phyloP scores from a whole-genome alignment of 1,139 yeast genomes.

The Blastobotrys serpentis region DNA sequence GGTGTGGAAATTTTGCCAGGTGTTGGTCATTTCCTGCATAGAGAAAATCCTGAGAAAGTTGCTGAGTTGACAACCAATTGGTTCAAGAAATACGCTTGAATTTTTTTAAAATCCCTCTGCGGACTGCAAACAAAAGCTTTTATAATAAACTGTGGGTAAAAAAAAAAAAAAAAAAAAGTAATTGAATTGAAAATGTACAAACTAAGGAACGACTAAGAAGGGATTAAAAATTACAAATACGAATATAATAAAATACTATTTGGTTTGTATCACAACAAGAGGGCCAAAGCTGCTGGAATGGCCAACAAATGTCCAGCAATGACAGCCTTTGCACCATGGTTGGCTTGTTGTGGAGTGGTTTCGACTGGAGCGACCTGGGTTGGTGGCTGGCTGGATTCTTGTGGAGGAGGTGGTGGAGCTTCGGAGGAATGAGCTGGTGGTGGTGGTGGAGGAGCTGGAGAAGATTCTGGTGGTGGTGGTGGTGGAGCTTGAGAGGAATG shows the following conservation, averaged over 20 bases:
- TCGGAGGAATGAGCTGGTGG: conserved; percentile 9
- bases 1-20: conserved; percentile 22
- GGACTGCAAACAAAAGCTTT: no score
- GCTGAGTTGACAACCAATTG: conserved; percentile 21
- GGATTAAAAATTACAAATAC: not conserved
- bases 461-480: conserved; percentile 4
- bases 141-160: no score
- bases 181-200: not conserved
- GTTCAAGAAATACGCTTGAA: conserved; percentile 15
- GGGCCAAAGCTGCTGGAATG: conserved; percentile 1
- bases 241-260: not conserved
- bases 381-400: not conserved
- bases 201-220: not conserved
- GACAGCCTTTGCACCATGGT: conserved; percentile 1
- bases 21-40: conserved; percentile 33
- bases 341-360: conserved; percentile 3
- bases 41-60: conserved; percentile 29
- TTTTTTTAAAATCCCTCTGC: no score
- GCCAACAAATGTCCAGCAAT: conserved; percentile 1
- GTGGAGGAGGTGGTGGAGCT: conserved; percentile 5
- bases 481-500: conserved; percentile 4
- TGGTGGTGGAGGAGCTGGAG: conserved; percentile 1
- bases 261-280: not conserved
- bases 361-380: not conserved
- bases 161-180: not conserved